Base-by-base conservation (phyloP, 371 early-diverging fungal genomes). In the Actinomortierella wolfii region DNA sequence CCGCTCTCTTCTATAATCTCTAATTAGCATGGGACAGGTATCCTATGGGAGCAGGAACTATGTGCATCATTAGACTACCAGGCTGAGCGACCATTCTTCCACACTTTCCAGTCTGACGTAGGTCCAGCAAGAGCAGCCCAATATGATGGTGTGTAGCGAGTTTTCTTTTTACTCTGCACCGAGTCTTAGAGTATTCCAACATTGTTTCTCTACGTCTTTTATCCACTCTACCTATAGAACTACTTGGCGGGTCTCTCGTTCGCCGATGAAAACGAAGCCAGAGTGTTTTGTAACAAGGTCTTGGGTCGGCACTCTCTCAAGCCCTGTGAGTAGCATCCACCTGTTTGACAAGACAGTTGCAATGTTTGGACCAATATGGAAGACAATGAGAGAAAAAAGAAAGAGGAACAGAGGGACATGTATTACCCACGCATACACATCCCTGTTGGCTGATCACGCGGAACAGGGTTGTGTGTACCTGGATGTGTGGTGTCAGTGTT, bases 71-170 rank as follows among this genome's bases (percentile, higher is more conserved):
- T 94, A 70, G 79, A 88, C 17, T 93, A 93, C 66, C 51, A 63
- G 3, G 78, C 86, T 50, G 93, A 94, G 50, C 64, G 73, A 39
- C 85, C 89, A 7, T 94, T 86, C 64, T 95, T 97, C 67, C 92
- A 93, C 70, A 85, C 92, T 0, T 93, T 97, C 71, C 82, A 87
- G n/a, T 87, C 91, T 21, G 90, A 92, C 56, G 93, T 93, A 85
- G 75, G 83, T 56, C 11, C 18, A 3, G 46, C 26, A 21, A 40
- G 25, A 18, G 41, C 14, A 14, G 23, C 29, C 9, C 34, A 5
- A 29, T 8, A n/a, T 21, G 39, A 3, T 11, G 13, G 20, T 14
- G 41, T 25, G 21, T 54, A 18, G 29, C 21, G 15, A 23, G 23
- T 28, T 13, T 17, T 17, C n/a, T 24, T 26, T 23, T 42, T n/a